Evolutionary conservation across 2,329 filamentous ascomycete species (phyloP), one percentile per base, ranked within the genome.

Genomic region (Pyrenochaeta sp.): DNA sequence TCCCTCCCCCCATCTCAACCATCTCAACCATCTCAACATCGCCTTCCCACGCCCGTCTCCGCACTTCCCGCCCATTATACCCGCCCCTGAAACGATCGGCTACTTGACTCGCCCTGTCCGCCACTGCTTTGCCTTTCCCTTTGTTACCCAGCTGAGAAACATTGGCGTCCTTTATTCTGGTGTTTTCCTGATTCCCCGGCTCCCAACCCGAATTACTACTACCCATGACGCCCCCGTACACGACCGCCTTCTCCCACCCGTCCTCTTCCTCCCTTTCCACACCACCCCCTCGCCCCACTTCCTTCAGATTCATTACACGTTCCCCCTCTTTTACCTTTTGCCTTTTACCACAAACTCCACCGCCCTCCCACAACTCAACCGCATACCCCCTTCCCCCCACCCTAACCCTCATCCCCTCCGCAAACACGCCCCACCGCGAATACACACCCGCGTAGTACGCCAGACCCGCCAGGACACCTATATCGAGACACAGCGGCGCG

Each of bases 101-200:
- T 7, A 30, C 14, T 5, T 17, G n/a, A 7, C n/a, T 17, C 36
- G 34, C 29, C 37, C 41, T 39, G 13, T 41, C 39, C 31, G 31
- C 22, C 32, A 6, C 5, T 10, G 38, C 24, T n/a, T n/a, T n/a
- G n/a, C n/a, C n/a, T n/a, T n/a, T n/a, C 6, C 32, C 46, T 13
- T 30, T 37, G n/a, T 26, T 35, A 14, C 20, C 22, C 3, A 27
- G 11, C 22, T n/a, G n/a, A n/a, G n/a, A n/a, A n/a, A n/a, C n/a
- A n/a, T n/a, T n/a, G n/a, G n/a, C n/a, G n/a, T n/a, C n/a, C n/a
- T n/a, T n/a, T n/a, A n/a, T n/a, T n/a, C n/a, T n/a, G n/a, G n/a
- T n/a, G n/a, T n/a, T n/a, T n/a, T n/a, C n/a, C n/a, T n/a, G n/a
- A n/a, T n/a, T n/a, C n/a, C n/a, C n/a, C n/a, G n/a, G n/a, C n/a